A percentile compares a stretch with the other conserved stretches of the same genome.
Conservation (phyloP, 441 rosid genomes). For the Adansonia grandidieri region DNA sequence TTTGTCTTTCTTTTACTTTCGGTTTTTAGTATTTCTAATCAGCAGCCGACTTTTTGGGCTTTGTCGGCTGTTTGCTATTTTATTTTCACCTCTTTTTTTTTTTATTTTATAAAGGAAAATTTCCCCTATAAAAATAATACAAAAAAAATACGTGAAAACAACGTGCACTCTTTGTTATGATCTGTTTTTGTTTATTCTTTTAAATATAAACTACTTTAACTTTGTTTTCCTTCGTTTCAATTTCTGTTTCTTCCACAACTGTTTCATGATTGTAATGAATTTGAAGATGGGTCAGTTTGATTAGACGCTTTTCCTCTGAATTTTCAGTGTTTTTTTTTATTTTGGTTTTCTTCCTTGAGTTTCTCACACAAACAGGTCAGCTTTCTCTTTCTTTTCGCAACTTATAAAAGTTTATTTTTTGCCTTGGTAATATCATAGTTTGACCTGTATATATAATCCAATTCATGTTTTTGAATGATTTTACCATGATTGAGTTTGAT, state of each 20-base stretch:
- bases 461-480: slow-evolving; percentile 17
- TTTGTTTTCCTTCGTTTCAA: slow-evolving; percentile 16
- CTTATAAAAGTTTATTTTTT: background rate
- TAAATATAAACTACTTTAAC: slow-evolving; percentile 8
- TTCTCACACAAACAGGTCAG: slow-evolving; percentile 35
- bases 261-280: slow-evolving; percentile 29
- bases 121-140: background rate
- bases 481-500: background rate
- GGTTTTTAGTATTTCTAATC: slow-evolving; percentile 40
- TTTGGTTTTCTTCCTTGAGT: slow-evolving; percentile 21
- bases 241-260: slow-evolving; percentile 14
- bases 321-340: slow-evolving; percentile 15
- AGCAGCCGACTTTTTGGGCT: slow-evolving; percentile 52
- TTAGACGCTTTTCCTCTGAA: slow-evolving; percentile 29
- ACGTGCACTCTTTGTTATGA: slow-evolving; percentile 42
- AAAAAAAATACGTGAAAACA: slow-evolving; percentile 34
- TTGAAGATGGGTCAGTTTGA: slow-evolving; percentile 25
- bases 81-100: slow-evolving; percentile 2
- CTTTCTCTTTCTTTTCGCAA: slow-evolving; percentile 3
- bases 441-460: slow-evolving; percentile 4
- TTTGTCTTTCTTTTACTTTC: slow-evolving; percentile 35
- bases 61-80: slow-evolving; percentile 38
- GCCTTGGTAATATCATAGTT: background rate
- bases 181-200: slow-evolving; percentile 18
- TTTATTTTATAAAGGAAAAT: slow-evolving; percentile 6